A percentile compares a stretch with the other conserved stretches of the same genome.
phyloP scores from a whole-genome alignment of 2,329 filamentous ascomycete species.

The Penicillium sp. region DNA sequence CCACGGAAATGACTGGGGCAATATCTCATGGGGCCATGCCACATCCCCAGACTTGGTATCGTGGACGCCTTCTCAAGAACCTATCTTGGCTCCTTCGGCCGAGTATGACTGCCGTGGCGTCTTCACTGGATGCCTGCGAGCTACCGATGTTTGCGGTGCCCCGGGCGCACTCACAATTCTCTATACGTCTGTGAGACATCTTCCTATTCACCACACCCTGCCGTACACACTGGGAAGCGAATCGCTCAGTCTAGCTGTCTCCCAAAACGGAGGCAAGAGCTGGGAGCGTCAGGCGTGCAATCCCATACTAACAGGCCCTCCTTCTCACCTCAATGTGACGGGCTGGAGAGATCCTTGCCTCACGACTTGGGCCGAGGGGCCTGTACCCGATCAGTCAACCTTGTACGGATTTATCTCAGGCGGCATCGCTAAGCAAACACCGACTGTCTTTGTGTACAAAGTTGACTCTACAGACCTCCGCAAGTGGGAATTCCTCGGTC shows the following conservation, averaged over 20 bases:
- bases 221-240: conserved; percentile 40
- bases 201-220: conserved; percentile 45
- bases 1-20: conserved; percentile 43
- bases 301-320: conserved; percentile 40
- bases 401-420: conserved; percentile 54
- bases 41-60: conserved; percentile 41
- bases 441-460: conserved; percentile 51
- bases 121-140: conserved; percentile 44
- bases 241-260: conserved; percentile 41
- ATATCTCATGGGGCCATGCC: conserved; percentile 46
- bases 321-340: conserved; percentile 36
- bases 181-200: conserved; percentile 44
- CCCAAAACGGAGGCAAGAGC: conserved; percentile 38
- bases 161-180: conserved; percentile 35
- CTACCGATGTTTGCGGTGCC: conserved; percentile 26
- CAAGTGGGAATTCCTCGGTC: conserved; percentile 50
- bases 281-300: conserved; percentile 41
- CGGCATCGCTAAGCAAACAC: conserved; percentile 44
- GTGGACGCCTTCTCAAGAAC: conserved; percentile 34
- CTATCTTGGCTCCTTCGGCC: conserved; percentile 35
- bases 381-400: conserved; percentile 11
- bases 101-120: conserved; percentile 44
- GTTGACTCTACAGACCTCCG: conserved; percentile 43
- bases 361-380: conserved; percentile 14
- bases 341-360: conserved; percentile 48